Conservation (phyloP, 805 yeast genomes). For the Middelhovenomyces tepae region DNA sequence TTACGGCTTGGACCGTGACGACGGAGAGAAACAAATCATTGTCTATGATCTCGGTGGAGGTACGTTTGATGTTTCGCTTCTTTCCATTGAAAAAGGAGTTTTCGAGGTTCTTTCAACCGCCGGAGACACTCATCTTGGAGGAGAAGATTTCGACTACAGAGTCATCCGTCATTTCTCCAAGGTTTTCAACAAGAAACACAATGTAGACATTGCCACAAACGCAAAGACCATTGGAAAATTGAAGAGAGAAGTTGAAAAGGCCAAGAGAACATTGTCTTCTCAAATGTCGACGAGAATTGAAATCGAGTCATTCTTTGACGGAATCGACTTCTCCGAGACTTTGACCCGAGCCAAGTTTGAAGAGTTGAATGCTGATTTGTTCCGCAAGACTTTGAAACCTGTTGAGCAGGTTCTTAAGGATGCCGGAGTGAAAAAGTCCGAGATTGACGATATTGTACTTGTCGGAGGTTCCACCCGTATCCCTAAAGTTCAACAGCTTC, state of each 20-base stretch:
- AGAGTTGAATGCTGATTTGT: conserved; percentile 86
- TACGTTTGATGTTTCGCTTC: conserved; percentile 85
- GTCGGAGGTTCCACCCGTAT: conserved; percentile 99
- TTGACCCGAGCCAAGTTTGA: conserved; percentile 97
- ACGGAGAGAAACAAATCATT: conserved; percentile 79
- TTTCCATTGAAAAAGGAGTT: conserved; percentile 84
- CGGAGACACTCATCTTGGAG: conserved; percentile 96
- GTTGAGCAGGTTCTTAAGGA: conserved; percentile 94
- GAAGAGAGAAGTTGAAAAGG: conserved; percentile 97
- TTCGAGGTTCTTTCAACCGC: conserved; percentile 90
- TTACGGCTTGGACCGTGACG: conserved; percentile 76
- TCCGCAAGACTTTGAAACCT: conserved; percentile 91
- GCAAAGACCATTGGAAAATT: conserved; percentile 84
- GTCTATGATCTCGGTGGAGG: conserved; percentile 98
- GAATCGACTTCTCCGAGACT: conserved; percentile 91
- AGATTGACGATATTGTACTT: conserved; percentile 87
- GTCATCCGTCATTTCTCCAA: conserved; percentile 80
- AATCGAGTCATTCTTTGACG: conserved; percentile 90
- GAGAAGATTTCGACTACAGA: conserved; percentile 91
- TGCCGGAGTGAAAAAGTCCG: conserved; percentile 78
- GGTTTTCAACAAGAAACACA: conserved; percentile 83
- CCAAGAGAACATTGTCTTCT: conserved; percentile 90
- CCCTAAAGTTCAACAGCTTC: conserved; percentile 93
- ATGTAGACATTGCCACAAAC: conserved; percentile 72
- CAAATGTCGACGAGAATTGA: conserved; percentile 95